Evolutionary conservation across 2,329 filamentous ascomycete genomes (phyloP), one percentile per base, ranked within the genome.

Genomic region (Bipolaris bicolor): DNA sequence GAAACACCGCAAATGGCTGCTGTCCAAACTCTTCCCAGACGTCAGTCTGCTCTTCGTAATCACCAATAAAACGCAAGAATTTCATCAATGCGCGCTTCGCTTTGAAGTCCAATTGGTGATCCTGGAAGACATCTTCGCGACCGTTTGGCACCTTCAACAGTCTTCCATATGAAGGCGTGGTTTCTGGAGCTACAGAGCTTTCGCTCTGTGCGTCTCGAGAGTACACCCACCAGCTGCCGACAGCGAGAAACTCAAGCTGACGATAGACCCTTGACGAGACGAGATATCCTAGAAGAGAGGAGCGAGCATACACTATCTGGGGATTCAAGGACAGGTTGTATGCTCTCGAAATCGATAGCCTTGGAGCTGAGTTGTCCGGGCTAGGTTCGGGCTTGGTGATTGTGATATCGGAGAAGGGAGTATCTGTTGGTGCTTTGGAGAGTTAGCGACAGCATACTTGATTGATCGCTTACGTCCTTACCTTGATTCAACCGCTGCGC

Each of bases 41-140:
- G 49, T 83, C 83, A 48, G 67, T 75, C 69, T 86, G 85, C 20
- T 83, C 84, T 64, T 90, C 85, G 68, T 88, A 89, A 66, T 92
- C 86, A 58, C 88, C 81, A 51, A 97, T 89, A 72, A 95, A 94
- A 75, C 94, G 93, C 69, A 98, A 83, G 69, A 97, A 96, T 76
- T 96, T 96, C 89, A 97, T 97, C 69, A 98, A 78, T 9, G 86
- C 85, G 52, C 94, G 88, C 79, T 98, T 98, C 5, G 91, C 87
- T 63, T 90, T 89, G 64, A 90, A 84, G 44, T 91, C 86, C 55
- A 98, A 90, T 22, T 83, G 82, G 34, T 86, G 85, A 73, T 92
- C 89, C 46, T 88, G 86, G 75, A 97, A 97, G 43, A 98, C 87
- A 78, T 97, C 94, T 78, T 99, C 94, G 64, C 94, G 87, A 26